Percentiles rank a stretch among this genome's conserved stretches.
Evolutionary conservation across 257 asterid species (phyloP).

Genomic region (Osmanthus fragrans): DNA sequence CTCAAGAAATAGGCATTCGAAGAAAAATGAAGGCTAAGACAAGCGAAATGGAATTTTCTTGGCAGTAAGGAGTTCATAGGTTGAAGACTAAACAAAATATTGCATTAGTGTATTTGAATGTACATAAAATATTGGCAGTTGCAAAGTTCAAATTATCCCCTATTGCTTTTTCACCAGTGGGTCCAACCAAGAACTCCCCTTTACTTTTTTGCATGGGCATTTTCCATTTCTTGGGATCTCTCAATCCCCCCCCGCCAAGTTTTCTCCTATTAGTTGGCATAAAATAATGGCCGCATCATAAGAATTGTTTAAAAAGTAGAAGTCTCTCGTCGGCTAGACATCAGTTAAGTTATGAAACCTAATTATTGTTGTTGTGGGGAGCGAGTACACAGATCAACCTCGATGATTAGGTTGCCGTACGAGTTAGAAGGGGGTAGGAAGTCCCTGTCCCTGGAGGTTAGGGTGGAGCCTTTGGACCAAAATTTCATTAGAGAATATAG

Average conservation of each 20-base stretch:
- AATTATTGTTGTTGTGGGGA: too few relatives aligned
- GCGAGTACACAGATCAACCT: too few relatives aligned
- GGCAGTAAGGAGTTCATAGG: neutral
- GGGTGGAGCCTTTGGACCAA: too few relatives aligned
- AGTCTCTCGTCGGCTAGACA: neutral
- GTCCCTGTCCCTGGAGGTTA: too few relatives aligned
- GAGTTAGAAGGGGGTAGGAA: too few relatives aligned
- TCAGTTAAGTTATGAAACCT: too few relatives aligned
- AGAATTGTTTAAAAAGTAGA: too few relatives aligned
- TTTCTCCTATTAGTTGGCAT: constrained; percentile 7
- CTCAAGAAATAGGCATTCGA: neutral
- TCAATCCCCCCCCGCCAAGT: constrained; percentile 27
- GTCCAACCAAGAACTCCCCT: constrained; percentile 37
- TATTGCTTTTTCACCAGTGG: constrained; percentile 40
- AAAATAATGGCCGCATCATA: neutral
- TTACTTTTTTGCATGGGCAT: constrained; percentile 49
- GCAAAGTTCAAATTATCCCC: constrained; percentile 31
- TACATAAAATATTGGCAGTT: neutral
- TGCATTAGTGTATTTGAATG: neutral
- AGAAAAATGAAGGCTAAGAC: constrained; percentile 1
- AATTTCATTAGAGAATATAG: too few relatives aligned
- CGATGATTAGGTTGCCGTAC: too few relatives aligned
- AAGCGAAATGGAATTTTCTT: neutral
- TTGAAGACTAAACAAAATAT: constrained; percentile 4
- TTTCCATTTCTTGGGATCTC: constrained; percentile 49